A percentile compares a stretch with the other conserved stretches of the same genome.
Evolutionary conservation across 495 filamentous ascomycete genomes (phyloP).

Genomic region (Usnea hakonensis): DNA sequence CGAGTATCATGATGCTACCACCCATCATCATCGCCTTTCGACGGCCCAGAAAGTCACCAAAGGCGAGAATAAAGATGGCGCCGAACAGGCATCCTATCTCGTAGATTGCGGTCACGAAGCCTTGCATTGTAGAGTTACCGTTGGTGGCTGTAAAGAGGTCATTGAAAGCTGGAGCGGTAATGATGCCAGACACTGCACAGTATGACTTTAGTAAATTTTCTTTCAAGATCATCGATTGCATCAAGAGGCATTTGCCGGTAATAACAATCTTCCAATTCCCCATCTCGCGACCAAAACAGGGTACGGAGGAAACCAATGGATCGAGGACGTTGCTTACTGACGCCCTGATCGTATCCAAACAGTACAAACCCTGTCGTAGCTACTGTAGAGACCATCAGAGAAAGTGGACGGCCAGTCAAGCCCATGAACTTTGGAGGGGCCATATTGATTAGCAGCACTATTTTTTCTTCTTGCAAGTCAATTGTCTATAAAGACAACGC

Average conservation of each 20-base stretch:
- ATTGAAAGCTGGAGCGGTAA: conserved; percentile 64
- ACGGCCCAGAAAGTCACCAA: conserved; percentile 63
- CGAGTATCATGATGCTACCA: conserved; percentile 62
- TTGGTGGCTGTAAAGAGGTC: conserved; percentile 59
- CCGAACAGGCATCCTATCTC: conserved; percentile 72
- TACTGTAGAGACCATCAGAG: conserved; percentile 54
- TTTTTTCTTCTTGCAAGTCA: neutral
- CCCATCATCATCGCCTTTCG: conserved; percentile 53
- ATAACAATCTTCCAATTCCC: no score
- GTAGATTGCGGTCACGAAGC: conserved; percentile 75
- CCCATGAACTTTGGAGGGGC: conserved; percentile 47
- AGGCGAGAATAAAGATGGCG: conserved; percentile 60
- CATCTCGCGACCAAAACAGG: no score
- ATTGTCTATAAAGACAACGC: neutral
- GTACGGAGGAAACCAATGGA: no score
- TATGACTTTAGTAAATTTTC: no score
- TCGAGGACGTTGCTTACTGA: no score
- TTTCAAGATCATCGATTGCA: no score
- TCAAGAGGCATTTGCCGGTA: no score
- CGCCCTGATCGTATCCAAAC: conserved; percentile 66
- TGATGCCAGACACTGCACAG: conserved; percentile 58
- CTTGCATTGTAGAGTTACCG: conserved; percentile 64
- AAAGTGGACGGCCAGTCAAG: conserved; percentile 56
- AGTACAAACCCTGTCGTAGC: conserved; percentile 68
- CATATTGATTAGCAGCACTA: conserved; percentile 19